Evolutionary conservation across 2,329 filamentous ascomycete species (phyloP), one percentile per base, ranked within the genome.

Genomic region (Fusarium anthophilum): DNA sequence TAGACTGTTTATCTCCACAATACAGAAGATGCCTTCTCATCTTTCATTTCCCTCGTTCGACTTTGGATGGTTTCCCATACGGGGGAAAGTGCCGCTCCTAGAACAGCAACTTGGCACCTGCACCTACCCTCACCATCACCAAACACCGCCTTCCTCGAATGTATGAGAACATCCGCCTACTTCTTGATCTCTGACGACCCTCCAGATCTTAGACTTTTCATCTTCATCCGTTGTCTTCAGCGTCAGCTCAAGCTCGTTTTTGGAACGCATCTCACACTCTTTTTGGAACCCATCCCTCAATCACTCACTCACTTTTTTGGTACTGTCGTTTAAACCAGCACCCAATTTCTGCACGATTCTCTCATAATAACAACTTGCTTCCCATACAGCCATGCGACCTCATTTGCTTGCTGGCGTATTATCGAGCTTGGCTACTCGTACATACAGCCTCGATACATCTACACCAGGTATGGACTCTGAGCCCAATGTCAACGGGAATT

Each of bases 291-390:
- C 72, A 60, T 67, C 43, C 57, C n/a, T 64, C 63, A 48, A 57
- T 66, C 30, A 39, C 62, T 65, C 75, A 47, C 69, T 76, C 69
- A 54, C 70, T 78, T 80, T 80, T 80, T 79, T 79, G 79, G 78
- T 74, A 76, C 76, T 73, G 80, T 80, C 79, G 76, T 80, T 80
- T 79, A 77, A 69, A 75, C 74, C 73, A 79, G 76, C 26, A 53
- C 47, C n/a, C 32, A 26, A 18, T 55, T 47, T 24, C 39, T 55
- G 53, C 58, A 48, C 53, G 22, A 14, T 78, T 76, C 54, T 53
- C 68, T 67, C 69, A 54, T 55, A 47, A 70, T 62, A 61, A 57
- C 68, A 69, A 45, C 54, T 71, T 71, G 63, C 24, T 37, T 11
- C 28, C 30, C 45, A 24, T 35, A 37, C 30, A 57, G 69, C 55